Evolutionary conservation across 768 basidiomycete genomes (phyloP).

Genomic region (Mycena belliarum): DNA sequence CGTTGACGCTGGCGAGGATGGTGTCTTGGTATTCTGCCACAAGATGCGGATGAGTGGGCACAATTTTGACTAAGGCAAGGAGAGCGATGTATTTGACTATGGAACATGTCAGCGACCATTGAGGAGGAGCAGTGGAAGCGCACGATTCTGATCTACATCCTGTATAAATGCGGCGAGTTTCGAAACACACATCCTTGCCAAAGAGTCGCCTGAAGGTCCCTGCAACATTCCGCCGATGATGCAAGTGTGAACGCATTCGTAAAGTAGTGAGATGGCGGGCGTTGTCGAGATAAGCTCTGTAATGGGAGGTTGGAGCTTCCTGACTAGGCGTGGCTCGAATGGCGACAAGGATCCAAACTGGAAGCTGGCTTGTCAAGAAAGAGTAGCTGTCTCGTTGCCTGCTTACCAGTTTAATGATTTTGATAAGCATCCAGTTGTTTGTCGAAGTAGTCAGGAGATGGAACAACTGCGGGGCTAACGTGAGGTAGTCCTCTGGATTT

Average conservation of each 20-base stretch:
- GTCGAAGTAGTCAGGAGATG: constrained; percentile 90
- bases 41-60: constrained; percentile 86
- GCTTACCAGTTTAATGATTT: constrained; percentile 89
- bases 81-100: constrained; percentile 98
- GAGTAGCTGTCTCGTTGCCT: neutral
- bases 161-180: constrained; percentile 91
- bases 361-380: constrained; percentile 5
- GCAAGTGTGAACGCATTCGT: constrained; percentile 98
- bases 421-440: constrained; percentile 99
- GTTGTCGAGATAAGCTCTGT: constrained; percentile 96
- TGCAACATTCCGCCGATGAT: constrained; percentile 97
- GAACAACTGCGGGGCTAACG: constrained; percentile 90
- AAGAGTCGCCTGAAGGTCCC: constrained; percentile 68
- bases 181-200: constrained; percentile 88
- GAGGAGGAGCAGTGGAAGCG: constrained; percentile 33
- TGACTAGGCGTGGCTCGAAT: constrained; percentile 88
- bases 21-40: constrained; percentile 91
- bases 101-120: constrained; percentile 6
- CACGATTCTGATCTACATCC: constrained; percentile 94
- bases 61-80: constrained; percentile 93
- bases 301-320: constrained; percentile 91
- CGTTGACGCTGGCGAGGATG: constrained; percentile 86
- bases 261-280: constrained; percentile 90
- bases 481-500: constrained; percentile 78
- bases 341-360: constrained; percentile 95